Percentiles rank a stretch among this genome's conserved stretches.
These are phyloP conservation scores for Aureoboletus auriporus DNA, from an alignment of 768 basidiomycete genomes.

Conservation along the genomic window DNA sequence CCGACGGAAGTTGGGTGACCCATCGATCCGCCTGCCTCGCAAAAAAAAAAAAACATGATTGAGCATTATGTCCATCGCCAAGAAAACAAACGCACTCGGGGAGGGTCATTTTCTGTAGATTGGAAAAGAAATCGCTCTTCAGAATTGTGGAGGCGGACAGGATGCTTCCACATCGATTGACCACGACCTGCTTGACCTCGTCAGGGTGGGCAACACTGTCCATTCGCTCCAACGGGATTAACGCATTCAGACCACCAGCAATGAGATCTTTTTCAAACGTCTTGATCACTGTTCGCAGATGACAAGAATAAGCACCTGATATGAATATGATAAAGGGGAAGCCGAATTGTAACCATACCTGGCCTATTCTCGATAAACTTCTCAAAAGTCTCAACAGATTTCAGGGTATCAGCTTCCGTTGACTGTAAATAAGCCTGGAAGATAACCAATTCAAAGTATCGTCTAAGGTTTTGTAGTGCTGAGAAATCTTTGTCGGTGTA, in stretches of 20 bases:
- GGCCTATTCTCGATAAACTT: conserved; percentile 80
- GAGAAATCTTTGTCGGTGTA: conserved; percentile 7
- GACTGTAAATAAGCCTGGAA: conserved; percentile 90
- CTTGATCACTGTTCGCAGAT: conserved; percentile 66
- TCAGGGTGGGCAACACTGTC: conserved; percentile 81
- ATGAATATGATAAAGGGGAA: neutral
- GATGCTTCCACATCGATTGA: conserved; percentile 79
- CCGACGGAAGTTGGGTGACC: conserved; percentile 89
- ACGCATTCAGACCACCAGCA: conserved; percentile 68
- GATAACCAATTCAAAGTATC: conserved; percentile 82
- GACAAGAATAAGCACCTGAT: neutral
- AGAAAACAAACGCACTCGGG: conserved; percentile 62
- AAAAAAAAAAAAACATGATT: neutral
- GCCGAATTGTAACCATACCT: conserved; percentile 42
- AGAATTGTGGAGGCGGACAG: conserved; percentile 89
- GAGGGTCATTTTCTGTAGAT: conserved; percentile 93
- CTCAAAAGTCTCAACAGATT: conserved; percentile 73
- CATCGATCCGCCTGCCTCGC: conserved; percentile 71
- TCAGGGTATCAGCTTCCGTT: conserved; percentile 73
- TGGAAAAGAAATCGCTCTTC: conserved; percentile 93
- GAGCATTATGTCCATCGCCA: conserved; percentile 1
- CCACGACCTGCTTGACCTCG: conserved; percentile 84
- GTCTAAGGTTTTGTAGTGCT: conserved; percentile 78
- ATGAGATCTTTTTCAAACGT: conserved; percentile 92
- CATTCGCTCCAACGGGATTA: conserved; percentile 79